Evolutionary conservation across 179 eudicot species (phyloP), one percentile per base, ranked within the genome.

Genomic region (Carnegiea gigantea): DNA sequence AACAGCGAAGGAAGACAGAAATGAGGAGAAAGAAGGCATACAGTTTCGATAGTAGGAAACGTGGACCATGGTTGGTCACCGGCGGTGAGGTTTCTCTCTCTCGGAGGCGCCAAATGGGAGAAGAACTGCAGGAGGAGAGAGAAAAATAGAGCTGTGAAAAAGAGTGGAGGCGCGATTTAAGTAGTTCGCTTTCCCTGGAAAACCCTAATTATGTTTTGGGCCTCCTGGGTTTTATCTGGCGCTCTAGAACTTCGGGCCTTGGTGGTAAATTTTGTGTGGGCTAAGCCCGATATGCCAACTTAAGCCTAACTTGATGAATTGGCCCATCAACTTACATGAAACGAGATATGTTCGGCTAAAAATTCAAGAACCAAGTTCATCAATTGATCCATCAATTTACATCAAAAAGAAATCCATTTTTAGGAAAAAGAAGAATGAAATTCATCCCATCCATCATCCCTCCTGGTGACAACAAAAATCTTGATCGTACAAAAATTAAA

Each of bases 21-120:
- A 26, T 26, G 38, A 65, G 15, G 33, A 26, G 77, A 53, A 33
- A 48, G 21, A 44, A 23, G 38, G 57, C 90, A 75, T 93, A 93
- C 97, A 93, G 87, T 92, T 91, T 84, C 95, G 92, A 53, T 88
- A 93, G 77, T 84, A 88, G 46, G 73, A 8, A 44, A 92, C 94
- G 90, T 93, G 94, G 57, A 93, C 97, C 97, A 92, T 93, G 81
- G 44, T 79, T 80, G 83, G 44, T 76, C 75, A 78, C 64, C 75
- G 79, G 40, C 74, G 84, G 60, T 70, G 70, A 46, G 68, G 28
- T 13, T 23, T 28, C 57, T 79, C 30, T 36, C 26, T 36, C 26
- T 68, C 76, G 40, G 76, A 43, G 30, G 28, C 53, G 76, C 26
- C 26, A 73, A 73, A 73, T 2, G 28, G 80, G 24, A 7, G 44